Evolutionary conservation across 2,329 filamentous ascomycete species (phyloP).

Genomic region (Biscogniauxia mediterranea): DNA sequence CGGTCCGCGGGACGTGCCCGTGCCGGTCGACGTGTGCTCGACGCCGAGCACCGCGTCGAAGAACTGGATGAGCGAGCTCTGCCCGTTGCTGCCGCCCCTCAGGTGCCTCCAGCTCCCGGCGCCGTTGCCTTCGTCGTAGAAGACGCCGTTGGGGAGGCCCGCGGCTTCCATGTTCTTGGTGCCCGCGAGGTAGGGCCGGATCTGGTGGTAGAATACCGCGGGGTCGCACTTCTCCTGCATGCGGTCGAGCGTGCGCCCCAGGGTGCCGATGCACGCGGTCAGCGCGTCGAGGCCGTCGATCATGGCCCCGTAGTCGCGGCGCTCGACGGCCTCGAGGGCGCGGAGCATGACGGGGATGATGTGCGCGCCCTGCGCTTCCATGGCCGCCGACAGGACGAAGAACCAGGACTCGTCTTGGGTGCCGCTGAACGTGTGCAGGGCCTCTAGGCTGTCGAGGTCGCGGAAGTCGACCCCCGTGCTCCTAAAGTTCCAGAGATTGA

Average conservation of each 20-base stretch:
- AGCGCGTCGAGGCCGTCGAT: conserved; percentile 63
- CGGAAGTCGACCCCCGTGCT: conserved; percentile 55
- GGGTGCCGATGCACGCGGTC: conserved; percentile 63
- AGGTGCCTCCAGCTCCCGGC: conserved; percentile 70
- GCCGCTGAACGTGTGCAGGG: conserved; percentile 81
- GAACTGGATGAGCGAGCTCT: conserved; percentile 90
- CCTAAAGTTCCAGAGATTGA: conserved; percentile 88
- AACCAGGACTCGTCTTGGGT: conserved; percentile 94
- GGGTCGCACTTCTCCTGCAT: conserved; percentile 93
- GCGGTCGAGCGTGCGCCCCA: conserved; percentile 66
- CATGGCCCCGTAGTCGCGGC: conserved; percentile 59
- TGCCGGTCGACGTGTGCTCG: conserved; percentile 59
- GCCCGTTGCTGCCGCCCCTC: conserved; percentile 89
- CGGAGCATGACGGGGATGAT: conserved; percentile 75
- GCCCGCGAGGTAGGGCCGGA: conserved; percentile 84
- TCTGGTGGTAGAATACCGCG: conserved; percentile 82
- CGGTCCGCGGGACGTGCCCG: neutral
- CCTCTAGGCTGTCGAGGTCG: conserved; percentile 66
- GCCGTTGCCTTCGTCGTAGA: conserved; percentile 75
- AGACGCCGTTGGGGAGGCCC: conserved; percentile 77
- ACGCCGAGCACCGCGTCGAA: conserved; percentile 85
- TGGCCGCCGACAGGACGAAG: conserved; percentile 83
- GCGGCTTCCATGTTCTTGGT: conserved; percentile 89
- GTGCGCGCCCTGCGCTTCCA: conserved; percentile 70
- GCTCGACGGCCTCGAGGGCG: conserved; percentile 68